Evolutionary conservation across 345 rosid genomes (phyloP).

Genomic region (Eucalyptus paniculata): DNA sequence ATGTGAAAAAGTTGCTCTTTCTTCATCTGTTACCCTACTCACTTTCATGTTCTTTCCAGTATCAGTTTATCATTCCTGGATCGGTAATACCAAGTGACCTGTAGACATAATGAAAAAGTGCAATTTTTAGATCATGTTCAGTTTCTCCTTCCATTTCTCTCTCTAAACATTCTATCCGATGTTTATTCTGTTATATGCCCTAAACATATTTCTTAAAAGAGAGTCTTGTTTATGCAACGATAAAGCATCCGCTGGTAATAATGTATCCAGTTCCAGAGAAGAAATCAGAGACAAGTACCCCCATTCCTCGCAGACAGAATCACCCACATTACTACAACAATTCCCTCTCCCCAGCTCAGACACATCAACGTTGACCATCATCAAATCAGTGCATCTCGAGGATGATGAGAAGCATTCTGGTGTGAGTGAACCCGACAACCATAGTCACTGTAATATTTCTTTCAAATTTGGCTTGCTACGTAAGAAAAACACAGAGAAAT

Average conservation of each 20-base stretch:
- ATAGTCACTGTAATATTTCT: not conserved
- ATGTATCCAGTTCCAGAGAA: not conserved
- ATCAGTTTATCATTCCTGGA: not conserved
- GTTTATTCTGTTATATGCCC: not conserved
- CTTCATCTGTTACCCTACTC: too few species aligned
- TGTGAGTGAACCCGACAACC: not conserved
- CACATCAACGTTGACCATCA: not conserved
- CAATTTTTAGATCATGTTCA: not conserved
- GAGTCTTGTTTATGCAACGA: not conserved
- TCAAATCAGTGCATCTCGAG: not conserved
- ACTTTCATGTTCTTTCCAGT: not conserved
- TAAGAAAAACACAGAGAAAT: not conserved
- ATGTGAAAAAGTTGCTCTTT: too few species aligned
- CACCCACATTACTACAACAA: not conserved
- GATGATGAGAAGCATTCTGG: not conserved
- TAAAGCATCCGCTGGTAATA: not conserved
- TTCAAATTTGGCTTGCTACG: not conserved
- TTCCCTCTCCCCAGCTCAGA: not conserved
- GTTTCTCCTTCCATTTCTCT: not conserved
- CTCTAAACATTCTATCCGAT: not conserved
- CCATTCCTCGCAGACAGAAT: not conserved
- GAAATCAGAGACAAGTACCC: not conserved
- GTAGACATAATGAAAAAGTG: not conserved
- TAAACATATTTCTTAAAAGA: not conserved
- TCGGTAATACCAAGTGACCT: not conserved